phyloP scores from a whole-genome alignment of 2,329 filamentous ascomycete species.

The Clonostachys rhizophaga region DNA sequence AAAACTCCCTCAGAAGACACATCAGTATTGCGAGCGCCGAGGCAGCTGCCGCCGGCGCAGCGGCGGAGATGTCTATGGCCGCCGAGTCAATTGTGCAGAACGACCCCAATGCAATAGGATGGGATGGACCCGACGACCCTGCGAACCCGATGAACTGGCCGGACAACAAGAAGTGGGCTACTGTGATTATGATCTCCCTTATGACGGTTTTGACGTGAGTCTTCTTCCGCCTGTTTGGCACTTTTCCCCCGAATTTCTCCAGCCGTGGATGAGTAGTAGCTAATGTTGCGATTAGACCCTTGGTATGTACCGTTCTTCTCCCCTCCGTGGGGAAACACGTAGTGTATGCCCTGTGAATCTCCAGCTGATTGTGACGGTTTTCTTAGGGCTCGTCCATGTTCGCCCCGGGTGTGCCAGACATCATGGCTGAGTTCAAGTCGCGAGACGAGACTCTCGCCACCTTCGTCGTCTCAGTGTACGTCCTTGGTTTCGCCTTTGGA shows the following conservation, averaged over 20 bases:
- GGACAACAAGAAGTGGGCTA: constrained; percentile 54
- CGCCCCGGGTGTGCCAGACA: constrained; percentile 58
- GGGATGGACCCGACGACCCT: constrained; percentile 63
- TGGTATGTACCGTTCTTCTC: too few species aligned
- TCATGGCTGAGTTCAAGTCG: constrained; percentile 58
- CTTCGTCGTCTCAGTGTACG: constrained; percentile 36
- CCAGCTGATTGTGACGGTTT: too few species aligned
- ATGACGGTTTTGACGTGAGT: constrained; percentile 26
- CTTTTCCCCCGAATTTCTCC: constrained; percentile 42
- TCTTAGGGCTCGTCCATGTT: constrained; percentile 47
- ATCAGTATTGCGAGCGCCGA: not conserved
- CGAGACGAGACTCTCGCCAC: constrained; percentile 46
- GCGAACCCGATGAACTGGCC: constrained; percentile 66
- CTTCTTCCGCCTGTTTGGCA: not conserved
- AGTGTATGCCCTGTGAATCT: too few species aligned
- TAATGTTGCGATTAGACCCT: too few species aligned
- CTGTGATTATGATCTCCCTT: constrained; percentile 37
- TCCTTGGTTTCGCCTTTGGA: constrained; percentile 47
- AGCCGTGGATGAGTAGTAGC: constrained; percentile 8
- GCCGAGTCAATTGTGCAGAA: too few species aligned
- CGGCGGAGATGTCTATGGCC: not conserved
- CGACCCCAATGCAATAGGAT: constrained; percentile 33
- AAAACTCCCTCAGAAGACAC: not conserved
- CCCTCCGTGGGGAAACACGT: too few species aligned
- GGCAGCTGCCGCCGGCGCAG: not conserved